A percentile compares a stretch with the other conserved stretches of the same genome.
phyloP scores from a whole-genome alignment of 192 early-diverging fungal genomes.

The Coemansia sp. region DNA sequence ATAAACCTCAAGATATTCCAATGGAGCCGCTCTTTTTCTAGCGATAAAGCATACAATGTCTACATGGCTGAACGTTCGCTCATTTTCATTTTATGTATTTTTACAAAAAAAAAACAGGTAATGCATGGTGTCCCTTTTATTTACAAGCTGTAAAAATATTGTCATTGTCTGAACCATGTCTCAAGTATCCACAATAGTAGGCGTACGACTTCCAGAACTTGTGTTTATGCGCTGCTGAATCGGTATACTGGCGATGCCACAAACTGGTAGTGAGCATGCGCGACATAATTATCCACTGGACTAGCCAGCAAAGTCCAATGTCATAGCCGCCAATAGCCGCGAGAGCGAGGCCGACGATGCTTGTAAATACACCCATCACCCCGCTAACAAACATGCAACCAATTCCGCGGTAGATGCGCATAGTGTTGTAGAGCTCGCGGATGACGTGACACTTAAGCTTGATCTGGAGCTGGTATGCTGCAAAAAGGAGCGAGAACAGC shows the following conservation, averaged over 20 bases:
- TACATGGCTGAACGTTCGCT: neutral
- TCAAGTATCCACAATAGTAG: neutral
- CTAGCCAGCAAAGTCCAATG: slow-evolving; percentile 6
- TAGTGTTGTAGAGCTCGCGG: slow-evolving; percentile 10
- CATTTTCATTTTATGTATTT: too few relatives aligned
- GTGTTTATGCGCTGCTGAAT: slow-evolving; percentile 3
- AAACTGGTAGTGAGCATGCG: slow-evolving; percentile 15
- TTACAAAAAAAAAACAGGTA: neutral
- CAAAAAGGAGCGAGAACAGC: neutral
- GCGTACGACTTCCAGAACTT: slow-evolving; percentile 13
- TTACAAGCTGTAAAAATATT: neutral
- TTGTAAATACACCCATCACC: neutral
- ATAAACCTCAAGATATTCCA: too few relatives aligned
- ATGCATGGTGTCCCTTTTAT: neutral
- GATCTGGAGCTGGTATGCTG: neutral
- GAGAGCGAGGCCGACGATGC: slow-evolving; percentile 1
- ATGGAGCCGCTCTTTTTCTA: neutral
- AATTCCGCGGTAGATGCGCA: slow-evolving; percentile 25
- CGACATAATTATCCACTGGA: slow-evolving; percentile 28
- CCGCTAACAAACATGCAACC: slow-evolving; percentile 13
- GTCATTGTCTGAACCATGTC: neutral
- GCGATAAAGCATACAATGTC: neutral
- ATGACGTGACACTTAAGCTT: neutral
- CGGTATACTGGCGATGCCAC: slow-evolving; percentile 14
- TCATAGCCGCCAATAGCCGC: slow-evolving; percentile 2